A percentile compares a stretch with the other conserved stretches of the same genome.
phyloP scores from a whole-genome alignment of 2,329 filamentous ascomycete genomes.

The Curvularia eragrostidis region DNA sequence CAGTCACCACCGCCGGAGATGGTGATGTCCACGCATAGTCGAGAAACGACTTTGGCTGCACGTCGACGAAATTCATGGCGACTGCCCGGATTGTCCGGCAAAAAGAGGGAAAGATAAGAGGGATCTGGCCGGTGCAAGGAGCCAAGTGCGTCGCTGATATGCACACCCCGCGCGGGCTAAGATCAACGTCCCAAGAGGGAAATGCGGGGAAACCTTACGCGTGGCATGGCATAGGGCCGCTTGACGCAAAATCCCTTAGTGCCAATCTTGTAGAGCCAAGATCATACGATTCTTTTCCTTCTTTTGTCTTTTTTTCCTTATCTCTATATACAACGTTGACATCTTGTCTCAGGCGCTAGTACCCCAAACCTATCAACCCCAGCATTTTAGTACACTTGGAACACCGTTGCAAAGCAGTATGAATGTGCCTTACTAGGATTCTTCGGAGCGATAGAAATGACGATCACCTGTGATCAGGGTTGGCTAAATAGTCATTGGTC shows the following conservation, averaged over 20 bases:
- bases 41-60: conserved; percentile 46
- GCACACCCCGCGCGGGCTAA: conserved; percentile 38
- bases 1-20: conserved; percentile 28
- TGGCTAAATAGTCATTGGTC: conserved; percentile 3
- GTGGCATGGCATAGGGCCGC: conserved; percentile 15
- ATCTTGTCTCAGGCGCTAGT: not conserved
- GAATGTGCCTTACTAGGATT: not conserved
- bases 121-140: conserved; percentile 14
- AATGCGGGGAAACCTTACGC: conserved; percentile 41
- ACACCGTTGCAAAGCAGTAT: not conserved
- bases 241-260: conserved; percentile 7
- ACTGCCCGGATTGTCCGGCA: conserved; percentile 33
- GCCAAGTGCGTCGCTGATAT: conserved; percentile 32
- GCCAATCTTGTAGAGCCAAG: not conserved
- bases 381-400: not conserved
- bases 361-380: not conserved
- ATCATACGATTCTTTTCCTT: not conserved
- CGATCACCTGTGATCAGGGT: not conserved
- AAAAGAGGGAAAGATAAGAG: conserved; percentile 39
- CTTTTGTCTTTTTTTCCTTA: not conserved
- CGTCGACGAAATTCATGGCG: conserved; percentile 48
- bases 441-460: not conserved
- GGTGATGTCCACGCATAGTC: conserved; percentile 49
- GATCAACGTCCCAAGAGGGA: conserved; percentile 28
- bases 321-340: not conserved